Evolutionary conservation across 305 asterid species (phyloP).

Genomic region (Fraxinus albicans): DNA sequence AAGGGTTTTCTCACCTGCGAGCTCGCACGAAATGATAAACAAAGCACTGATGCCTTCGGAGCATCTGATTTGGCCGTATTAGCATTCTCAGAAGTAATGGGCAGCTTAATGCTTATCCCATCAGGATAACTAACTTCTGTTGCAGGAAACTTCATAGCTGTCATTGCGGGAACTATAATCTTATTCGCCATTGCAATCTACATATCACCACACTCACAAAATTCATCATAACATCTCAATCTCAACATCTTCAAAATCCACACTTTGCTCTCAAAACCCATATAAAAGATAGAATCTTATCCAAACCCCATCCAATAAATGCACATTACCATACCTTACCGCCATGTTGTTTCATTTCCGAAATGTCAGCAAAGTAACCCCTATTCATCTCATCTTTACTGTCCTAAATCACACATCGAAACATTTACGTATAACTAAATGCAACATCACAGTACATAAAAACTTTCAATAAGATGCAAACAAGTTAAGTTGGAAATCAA

Average conservation of each 20-base stretch:
- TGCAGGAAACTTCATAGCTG: conserved; percentile 77
- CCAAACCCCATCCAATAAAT: background rate
- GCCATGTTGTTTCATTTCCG: conserved; percentile 69
- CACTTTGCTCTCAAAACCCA: background rate
- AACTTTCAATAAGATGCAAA: background rate
- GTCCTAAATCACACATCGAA: conserved; percentile 55
- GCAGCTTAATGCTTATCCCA: conserved; percentile 61
- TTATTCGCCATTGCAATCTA: conserved; percentile 78
- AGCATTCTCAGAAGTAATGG: conserved; percentile 36
- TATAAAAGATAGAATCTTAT: background rate
- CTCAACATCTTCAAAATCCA: background rate
- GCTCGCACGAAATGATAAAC: conserved; percentile 78
- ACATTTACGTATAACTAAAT: conserved; percentile 20
- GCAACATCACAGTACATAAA: background rate
- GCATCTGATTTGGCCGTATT: conserved; percentile 30
- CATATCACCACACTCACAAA: conserved; percentile 17
- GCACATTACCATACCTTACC: conserved; percentile 64
- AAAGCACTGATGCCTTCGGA: conserved; percentile 62
- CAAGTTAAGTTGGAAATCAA: background rate
- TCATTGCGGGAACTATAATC: conserved; percentile 60
- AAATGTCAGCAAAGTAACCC: conserved; percentile 78
- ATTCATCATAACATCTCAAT: conserved; percentile 12
- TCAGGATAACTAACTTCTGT: conserved; percentile 54
- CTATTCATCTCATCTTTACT: conserved; percentile 89
- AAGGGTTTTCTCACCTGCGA: conserved; percentile 47